Evolutionary conservation across 148 eudicot genomes (phyloP).

Genomic region (Chenopodium berlandieri): DNA sequence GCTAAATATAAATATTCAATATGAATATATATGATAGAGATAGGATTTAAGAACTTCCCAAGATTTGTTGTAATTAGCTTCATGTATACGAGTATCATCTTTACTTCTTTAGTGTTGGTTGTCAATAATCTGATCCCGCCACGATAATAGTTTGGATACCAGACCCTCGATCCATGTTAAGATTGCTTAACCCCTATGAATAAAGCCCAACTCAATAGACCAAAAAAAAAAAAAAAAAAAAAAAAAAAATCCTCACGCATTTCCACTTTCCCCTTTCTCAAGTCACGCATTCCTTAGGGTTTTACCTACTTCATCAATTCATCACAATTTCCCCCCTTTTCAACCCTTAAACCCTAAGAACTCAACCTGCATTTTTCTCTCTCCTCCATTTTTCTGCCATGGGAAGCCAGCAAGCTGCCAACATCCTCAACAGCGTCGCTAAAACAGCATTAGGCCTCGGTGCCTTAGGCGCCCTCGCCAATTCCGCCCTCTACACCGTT

Average conservation of each 20-base stretch:
- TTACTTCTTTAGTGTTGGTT: too few relatives aligned
- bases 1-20: too few relatives aligned
- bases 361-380: background rate
- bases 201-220: too few relatives aligned
- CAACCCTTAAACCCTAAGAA: slow-evolving; percentile 7
- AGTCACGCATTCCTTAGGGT: background rate
- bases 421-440: slow-evolving; percentile 39
- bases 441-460: slow-evolving; percentile 57
- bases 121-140: too few relatives aligned
- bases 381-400: background rate
- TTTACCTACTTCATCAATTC: background rate
- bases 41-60: too few relatives aligned
- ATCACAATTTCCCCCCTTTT: background rate
- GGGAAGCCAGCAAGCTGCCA: slow-evolving; percentile 39
- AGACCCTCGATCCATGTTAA: too few relatives aligned
- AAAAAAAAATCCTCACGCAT: background rate
- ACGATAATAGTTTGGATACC: too few relatives aligned
- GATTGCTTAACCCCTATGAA: too few relatives aligned
- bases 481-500: slow-evolving; percentile 80
- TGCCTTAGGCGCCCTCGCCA: slow-evolving; percentile 43
- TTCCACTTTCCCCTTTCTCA: slow-evolving; percentile 12
- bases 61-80: too few relatives aligned
- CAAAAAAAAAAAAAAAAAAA: too few relatives aligned
- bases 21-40: too few relatives aligned
- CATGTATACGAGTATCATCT: too few relatives aligned